phyloP scores from a whole-genome alignment of 768 basidiomycete species.

The Pleurotus cornucopiae region DNA sequence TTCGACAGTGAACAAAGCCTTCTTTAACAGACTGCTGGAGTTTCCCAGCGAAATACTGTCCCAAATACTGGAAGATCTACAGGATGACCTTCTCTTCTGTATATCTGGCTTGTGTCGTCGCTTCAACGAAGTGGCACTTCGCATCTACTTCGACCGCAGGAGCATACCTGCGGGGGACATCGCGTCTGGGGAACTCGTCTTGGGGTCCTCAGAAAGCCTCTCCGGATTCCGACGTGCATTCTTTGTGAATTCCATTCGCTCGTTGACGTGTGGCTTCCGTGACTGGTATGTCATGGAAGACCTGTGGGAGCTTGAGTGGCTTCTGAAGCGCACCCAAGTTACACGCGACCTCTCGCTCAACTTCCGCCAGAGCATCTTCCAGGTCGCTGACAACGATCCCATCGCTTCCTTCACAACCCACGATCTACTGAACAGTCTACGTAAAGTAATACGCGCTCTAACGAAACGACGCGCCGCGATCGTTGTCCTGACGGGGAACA shows the following conservation, averaged over 20 bases:
- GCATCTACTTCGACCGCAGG: slow-evolving; percentile 6
- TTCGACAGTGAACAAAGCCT: slow-evolving; percentile 23
- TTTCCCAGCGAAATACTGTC: slow-evolving; percentile 1
- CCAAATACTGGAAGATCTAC: not conserved
- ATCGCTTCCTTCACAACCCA: slow-evolving; percentile 6
- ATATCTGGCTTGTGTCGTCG: slow-evolving; percentile 4
- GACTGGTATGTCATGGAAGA: slow-evolving; percentile 7
- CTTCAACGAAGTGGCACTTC: slow-evolving; percentile 9
- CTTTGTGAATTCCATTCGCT: not conserved
- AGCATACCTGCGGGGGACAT: not conserved
- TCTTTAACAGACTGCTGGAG: slow-evolving; percentile 4
- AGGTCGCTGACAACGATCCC: slow-evolving; percentile 3
- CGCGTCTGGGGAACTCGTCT: not conserved
- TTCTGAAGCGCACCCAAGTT: not conserved
- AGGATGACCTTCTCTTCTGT: not conserved
- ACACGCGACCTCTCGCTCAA: slow-evolving; percentile 2
- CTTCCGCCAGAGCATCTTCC: slow-evolving; percentile 6
- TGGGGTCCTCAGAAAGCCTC: slow-evolving; percentile 1
- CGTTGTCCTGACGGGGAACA: slow-evolving; percentile 2
- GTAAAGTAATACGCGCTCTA: not conserved
- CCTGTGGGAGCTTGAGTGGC: slow-evolving; percentile 6
- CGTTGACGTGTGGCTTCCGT: slow-evolving; percentile 1
- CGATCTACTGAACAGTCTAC: not conserved
- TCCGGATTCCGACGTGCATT: slow-evolving; percentile 2
- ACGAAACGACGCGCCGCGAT: not conserved